Conservation (phyloP, 495 filamentous ascomycete species). For the Xylaria sp. region DNA sequence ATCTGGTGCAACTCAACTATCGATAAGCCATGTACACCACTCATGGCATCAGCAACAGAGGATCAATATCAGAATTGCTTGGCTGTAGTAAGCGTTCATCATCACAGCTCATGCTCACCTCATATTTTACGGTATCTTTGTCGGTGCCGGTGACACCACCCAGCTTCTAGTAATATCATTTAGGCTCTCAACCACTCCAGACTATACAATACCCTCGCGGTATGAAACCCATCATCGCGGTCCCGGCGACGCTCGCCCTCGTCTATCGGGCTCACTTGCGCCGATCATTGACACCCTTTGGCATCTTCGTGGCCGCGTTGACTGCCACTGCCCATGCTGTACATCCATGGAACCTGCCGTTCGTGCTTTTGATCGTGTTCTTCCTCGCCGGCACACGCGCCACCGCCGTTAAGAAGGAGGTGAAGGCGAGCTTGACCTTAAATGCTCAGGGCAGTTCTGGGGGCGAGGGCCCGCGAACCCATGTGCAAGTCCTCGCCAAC, state of each 20-base stretch:
- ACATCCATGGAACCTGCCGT: slow-evolving; percentile 91
- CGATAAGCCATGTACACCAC: neutral
- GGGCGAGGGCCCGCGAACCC: slow-evolving; percentile 80
- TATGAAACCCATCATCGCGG: slow-evolving; percentile 77
- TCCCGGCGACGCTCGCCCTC: slow-evolving; percentile 67
- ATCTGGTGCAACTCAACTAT: too few species aligned
- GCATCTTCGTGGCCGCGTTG: slow-evolving; percentile 68
- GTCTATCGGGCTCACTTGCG: slow-evolving; percentile 73
- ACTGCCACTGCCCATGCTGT: slow-evolving; percentile 82
- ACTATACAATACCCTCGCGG: neutral
- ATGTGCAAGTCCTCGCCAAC: slow-evolving; percentile 92
- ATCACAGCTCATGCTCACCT: neutral
- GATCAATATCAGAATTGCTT: neutral
- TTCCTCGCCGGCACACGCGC: slow-evolving; percentile 83
- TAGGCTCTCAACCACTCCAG: neutral
- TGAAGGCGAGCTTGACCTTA: slow-evolving; percentile 82
- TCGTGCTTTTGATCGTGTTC: slow-evolving; percentile 81
- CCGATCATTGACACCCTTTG: slow-evolving; percentile 77
- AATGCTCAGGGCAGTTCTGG: slow-evolving; percentile 64
- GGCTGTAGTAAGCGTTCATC: neutral
- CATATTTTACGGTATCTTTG: neutral
- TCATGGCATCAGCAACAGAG: neutral
- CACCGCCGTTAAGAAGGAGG: slow-evolving; percentile 85
- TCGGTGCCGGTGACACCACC: too few species aligned
- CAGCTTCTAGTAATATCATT: neutral